Evolutionary conservation across 495 filamentous ascomycete genomes (phyloP).

Genomic region (Patellaria atrata): DNA sequence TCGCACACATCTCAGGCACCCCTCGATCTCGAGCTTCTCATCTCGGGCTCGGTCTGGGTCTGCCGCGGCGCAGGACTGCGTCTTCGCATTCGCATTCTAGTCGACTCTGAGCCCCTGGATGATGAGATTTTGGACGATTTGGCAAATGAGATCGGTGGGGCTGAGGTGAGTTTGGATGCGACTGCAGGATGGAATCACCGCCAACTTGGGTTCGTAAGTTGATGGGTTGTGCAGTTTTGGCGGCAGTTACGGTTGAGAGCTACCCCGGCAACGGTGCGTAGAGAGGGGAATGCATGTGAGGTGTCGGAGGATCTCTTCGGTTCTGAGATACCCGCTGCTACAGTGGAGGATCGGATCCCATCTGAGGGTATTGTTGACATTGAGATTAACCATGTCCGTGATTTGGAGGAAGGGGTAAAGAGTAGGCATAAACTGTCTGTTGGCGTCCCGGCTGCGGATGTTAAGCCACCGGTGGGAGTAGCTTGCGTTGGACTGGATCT

Average conservation of each 20-base stretch:
- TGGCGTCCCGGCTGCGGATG: slow-evolving; percentile 14
- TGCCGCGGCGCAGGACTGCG: slow-evolving; percentile 17
- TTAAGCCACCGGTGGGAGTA: slow-evolving; percentile 13
- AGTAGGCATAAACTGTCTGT: slow-evolving; percentile 7
- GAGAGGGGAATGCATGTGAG: not conserved
- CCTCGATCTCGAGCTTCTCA: slow-evolving; percentile 8
- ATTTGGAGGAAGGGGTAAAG: not conserved
- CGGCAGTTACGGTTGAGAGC: slow-evolving; percentile 15
- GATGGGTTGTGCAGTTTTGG: slow-evolving; percentile 12
- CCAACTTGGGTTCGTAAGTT: slow-evolving; percentile 1
- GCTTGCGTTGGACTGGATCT: slow-evolving; percentile 5
- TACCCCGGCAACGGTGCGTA: not conserved
- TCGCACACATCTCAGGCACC: no score
- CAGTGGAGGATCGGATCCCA: no score
- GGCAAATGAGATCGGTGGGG: slow-evolving; percentile 10
- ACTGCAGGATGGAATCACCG: slow-evolving; percentile 2
- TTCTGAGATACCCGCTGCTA: no score
- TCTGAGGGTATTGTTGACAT: slow-evolving; percentile 8
- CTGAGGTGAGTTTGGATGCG: slow-evolving; percentile 11
- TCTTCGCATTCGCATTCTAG: slow-evolving; percentile 14
- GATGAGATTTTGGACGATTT: slow-evolving; percentile 7
- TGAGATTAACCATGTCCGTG: slow-evolving; percentile 13
- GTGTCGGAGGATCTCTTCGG: no score
- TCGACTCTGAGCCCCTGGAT: slow-evolving; percentile 7
- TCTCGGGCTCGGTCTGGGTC: slow-evolving; percentile 15